These are phyloP conservation scores for Eudorina sp. DNA, from an alignment of 139 green algal species.

Conservation along the genomic window DNA sequence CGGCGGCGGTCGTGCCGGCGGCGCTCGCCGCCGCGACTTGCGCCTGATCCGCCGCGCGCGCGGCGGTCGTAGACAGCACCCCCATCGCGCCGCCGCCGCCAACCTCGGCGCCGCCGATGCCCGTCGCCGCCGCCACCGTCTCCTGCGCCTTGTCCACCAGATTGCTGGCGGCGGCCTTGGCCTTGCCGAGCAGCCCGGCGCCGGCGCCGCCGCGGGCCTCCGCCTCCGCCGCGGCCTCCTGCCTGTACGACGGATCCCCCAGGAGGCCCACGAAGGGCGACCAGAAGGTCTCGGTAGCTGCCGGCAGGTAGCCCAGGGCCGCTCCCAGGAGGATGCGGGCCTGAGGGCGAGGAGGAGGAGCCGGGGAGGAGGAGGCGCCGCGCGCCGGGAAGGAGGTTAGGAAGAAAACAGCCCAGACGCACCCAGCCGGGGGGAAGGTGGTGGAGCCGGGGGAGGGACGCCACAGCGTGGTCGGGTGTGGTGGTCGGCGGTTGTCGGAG, in stretches of 20 bases:
- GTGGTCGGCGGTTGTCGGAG: no score
- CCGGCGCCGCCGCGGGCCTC: no score
- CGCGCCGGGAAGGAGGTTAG: not conserved
- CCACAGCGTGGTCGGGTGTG: no score
- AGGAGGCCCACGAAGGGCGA: not conserved
- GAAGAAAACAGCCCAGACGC: no score
- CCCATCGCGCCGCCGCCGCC: not conserved
- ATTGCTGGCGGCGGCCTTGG: conserved; percentile 4
- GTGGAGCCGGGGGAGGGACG: no score
- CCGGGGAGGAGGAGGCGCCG: not conserved
- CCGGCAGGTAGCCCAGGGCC: conserved; percentile 6
- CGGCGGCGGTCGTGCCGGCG: not conserved
- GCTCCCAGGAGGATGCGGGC: not conserved
- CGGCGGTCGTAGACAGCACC: not conserved
- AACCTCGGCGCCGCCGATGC: no score
- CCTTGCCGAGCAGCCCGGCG: not conserved
- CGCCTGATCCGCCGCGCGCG: not conserved
- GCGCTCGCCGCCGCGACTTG: not conserved
- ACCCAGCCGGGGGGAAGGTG: no score
- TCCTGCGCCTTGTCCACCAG: conserved; percentile 1
- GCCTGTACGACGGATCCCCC: conserved; percentile 19
- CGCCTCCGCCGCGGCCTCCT: not conserved
- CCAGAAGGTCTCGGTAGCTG: conserved; percentile 30
- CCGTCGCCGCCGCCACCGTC: not conserved
- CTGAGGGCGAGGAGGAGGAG: not conserved